Base-by-base conservation (phyloP, 805 yeast genomes). In the Yarrowia deformans region DNA sequence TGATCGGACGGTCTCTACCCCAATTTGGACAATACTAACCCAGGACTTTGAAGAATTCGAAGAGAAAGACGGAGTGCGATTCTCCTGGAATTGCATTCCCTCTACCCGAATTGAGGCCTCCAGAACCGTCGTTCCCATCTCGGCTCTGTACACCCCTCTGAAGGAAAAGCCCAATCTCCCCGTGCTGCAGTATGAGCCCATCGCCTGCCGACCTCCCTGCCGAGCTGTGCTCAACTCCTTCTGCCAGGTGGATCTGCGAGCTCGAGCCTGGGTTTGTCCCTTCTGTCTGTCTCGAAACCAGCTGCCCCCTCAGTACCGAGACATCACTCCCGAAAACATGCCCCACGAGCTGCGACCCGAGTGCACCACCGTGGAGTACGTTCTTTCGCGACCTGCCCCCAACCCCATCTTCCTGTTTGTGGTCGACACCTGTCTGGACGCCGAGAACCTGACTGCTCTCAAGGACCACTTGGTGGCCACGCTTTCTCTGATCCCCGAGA, bases 121-220 rank as follows among this genome's bases (percentile, higher is more conserved):
- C 74, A 90, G 95, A 73, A 90, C 93, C 75, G 96, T 94, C 19
- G 93, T 95, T 40, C 99, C 99, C 13, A 88, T 95, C 45, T 97
- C 98, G 50, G 89, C 97, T 69, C 81, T 95, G 71, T 95, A 93
- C 82, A 93, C 98, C n/a, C 99, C 99, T 9, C 84, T 95, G 74
- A 87, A 91, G 75, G 87, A 86, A 70, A 86, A 90, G 73, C 90
- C 89, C 70, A 93, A 89, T 72, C 82, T 92, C 71, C 89, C 91
- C 18, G 80, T 90, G 67, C 92, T 94, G 69, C 86, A 86, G 74
- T 92, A 93, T 79, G 97, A 93, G 78, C 98, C 98, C 13, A 87
- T 88, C 66, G 80, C 86, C 52, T 93, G 98, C 81, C 84, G 93
- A 68, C 85, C 88, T 34, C 87, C 87, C 70, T 95, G 99, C 84